phyloP scores from a whole-genome alignment of 768 basidiomycete species.

The Suillus lakei region DNA sequence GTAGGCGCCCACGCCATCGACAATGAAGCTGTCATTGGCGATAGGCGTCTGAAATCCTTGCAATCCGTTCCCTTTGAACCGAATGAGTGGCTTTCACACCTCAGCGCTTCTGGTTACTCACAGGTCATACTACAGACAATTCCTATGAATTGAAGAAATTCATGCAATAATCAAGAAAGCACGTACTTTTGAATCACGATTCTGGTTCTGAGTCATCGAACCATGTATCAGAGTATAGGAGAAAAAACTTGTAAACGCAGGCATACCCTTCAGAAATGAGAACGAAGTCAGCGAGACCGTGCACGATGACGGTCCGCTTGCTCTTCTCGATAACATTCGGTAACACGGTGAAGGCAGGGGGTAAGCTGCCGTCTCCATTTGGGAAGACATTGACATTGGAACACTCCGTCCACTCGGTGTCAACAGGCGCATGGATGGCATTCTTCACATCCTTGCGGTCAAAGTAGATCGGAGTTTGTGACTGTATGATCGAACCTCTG shows the following conservation, averaged over 20 bases:
- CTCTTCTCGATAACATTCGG: slow-evolving; percentile 81
- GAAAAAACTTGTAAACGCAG: neutral
- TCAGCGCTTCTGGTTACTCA: slow-evolving; percentile 18
- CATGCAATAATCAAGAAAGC: neutral
- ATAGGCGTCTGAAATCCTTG: slow-evolving; percentile 82
- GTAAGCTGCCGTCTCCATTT: slow-evolving; percentile 61
- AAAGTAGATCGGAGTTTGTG: slow-evolving; percentile 72
- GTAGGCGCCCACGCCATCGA: slow-evolving; percentile 71
- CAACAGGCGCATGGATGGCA: slow-evolving; percentile 70
- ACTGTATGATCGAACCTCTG: slow-evolving; percentile 60
- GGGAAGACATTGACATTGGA: slow-evolving; percentile 64
- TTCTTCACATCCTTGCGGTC: slow-evolving; percentile 63
- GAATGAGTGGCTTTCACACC: neutral
- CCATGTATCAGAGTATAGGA: neutral
- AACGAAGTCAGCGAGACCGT: slow-evolving; percentile 76
- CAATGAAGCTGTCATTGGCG: slow-evolving; percentile 64
- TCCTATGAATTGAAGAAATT: neutral
- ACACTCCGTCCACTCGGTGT: slow-evolving; percentile 69
- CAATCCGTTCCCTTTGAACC: slow-evolving; percentile 15
- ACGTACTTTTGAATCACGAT: slow-evolving; percentile 65
- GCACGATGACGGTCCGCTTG: slow-evolving; percentile 66
- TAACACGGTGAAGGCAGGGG: slow-evolving; percentile 66
- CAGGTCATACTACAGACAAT: slow-evolving; percentile 47
- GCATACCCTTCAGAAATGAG: slow-evolving; percentile 72
- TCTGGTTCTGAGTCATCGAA: slow-evolving; percentile 42